Base-by-base conservation (phyloP, 202 grass and related monocot species). In the Cymbopogon flexuosus region DNA sequence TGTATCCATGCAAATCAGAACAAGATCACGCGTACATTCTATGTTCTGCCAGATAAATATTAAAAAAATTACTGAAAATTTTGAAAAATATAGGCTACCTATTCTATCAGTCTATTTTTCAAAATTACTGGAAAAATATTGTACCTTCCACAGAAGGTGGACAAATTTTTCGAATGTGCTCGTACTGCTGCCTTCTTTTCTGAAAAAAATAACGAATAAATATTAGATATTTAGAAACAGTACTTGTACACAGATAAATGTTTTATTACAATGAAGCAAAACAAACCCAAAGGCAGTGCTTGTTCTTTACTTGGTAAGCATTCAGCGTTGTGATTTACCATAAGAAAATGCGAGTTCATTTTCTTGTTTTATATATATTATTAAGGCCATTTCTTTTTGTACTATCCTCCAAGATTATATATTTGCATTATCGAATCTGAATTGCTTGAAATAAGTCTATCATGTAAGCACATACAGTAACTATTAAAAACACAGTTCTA, bases 141-240 rank as follows among this genome's bases (percentile, higher is more conserved):
- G 35, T 85, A 98, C 96, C 96, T 99, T 87, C 96, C 96, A 87
- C 96, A 99, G 58, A 91, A 99, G 1, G 86, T 79, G 18, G 96
- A 99, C 57, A 99, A 35, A 68, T 88, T 86, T 90, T 99, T 98
- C 24, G 96, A 95, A 72, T 93, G 79, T 62, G 87, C 90, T 65
- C 77, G 87, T 88, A 92, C 96, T 23, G 82, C 90, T 40, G 91
- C 92, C 89, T 95, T 99, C 10, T 95, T 93, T 88, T 86, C 79
- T 82, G 85, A 88, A 90, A 33, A 61, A 54, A 62, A 78, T 13
- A 5, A 59, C 31, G 42, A 14, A 76, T 40, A 75, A 76, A 19
- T 10, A 4, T 81, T 69, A 73, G 59, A 37, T 58, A 42, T 14
- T 14, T 59, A 54, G 36, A 76, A 75, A 16, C 41, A 76, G 24